Evolutionary conservation across 768 basidiomycete genomes (phyloP), one percentile per base, ranked within the genome.

Genomic region (Clitopilus passeckerianus): DNA sequence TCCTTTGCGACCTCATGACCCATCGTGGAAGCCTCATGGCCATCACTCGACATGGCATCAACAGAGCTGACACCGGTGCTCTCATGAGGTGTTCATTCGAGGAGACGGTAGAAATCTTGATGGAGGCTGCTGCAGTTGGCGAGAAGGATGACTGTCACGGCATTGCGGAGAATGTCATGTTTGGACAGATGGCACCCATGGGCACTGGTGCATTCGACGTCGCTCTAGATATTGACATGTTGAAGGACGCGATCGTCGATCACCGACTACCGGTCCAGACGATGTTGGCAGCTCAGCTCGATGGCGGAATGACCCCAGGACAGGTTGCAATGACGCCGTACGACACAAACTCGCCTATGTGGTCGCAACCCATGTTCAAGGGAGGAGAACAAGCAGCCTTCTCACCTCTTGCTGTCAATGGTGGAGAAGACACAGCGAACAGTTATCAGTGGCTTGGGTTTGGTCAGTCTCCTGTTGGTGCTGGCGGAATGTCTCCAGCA

Each of bases 101-200:
- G 72, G 97, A 98, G 79, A 99, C 97, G 1, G 97, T 99, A 61
- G 97, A 99, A 71, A 98, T 98, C 66, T 74, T 99, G 58, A 95
- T 98, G 90, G 97, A 99, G 71, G 97, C 97, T 0, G 97, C 97
- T 1, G 95, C 96, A 0, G 91, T 95, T 22, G 97, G 97, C 57
- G 96, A 98, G 77, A 93, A 94, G 72, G 97, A 99, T 64, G 96
- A 98, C 65, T 99, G 97, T 70, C 93, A 93, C 57, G 97, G 96
- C 46, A 87, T 99, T 33, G 97, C 97, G n/a, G 96, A 98, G 80
- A 98, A 98, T 67, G 94, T 99, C 43, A 87, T 99, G 82, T 93
- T 99, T 66, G 97, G 97, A 16, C 97, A 98, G 75, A 91, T 98
- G 85, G 95, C 96, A n/a, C 95, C 95, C 0, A 98, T 99, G 95